Base-by-base conservation (phyloP, 2,329 filamentous ascomycete species). In the Colletotrichum tropicicola region DNA sequence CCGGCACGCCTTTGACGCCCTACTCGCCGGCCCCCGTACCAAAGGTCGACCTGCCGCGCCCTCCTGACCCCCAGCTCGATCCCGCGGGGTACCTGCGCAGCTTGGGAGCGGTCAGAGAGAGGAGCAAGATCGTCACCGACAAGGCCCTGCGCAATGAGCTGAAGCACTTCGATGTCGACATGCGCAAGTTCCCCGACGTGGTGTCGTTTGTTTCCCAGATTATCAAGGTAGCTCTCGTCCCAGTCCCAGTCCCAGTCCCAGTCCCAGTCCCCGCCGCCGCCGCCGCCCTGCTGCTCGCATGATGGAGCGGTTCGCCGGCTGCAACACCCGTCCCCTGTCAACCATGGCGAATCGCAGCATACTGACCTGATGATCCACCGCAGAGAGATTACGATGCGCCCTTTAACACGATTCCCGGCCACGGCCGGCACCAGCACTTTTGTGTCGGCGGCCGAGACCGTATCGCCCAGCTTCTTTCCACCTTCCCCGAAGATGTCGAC, bases 51-150 rank as follows among this genome's bases (percentile, higher is more conserved):
- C 87, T 98, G 49, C 92, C 95, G 52, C 91, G 89, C 73, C 89
- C 94, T 15, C 94, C 95, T 27, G 94, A 98, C 79, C 94, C 95
- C 72, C 86, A 91, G 67, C 84, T 95, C 70, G 93, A 98, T 76
- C 94, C 95, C 19, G 93, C 92, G 23, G 94, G 90, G 66, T 98
- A 98, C 79, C 87, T 99, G 73, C 89, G 92, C 75, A 98, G 94
- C 80, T 88, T 98, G 73, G 89, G 93, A 73, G 89, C 96, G 27
- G 93, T 99, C 25, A 87, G 96, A 68, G 93, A 98, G 73, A 83
- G 94, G 68, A 91, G 88, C 74, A 87, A 82, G 71, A 81, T 95
- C 69, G 84, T 97, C 55, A 85, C 92, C 66, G 87, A 92, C 68
- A 94, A 92, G 81, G 93, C 94, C 9, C 84, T 92, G 72, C 85